Base-by-base conservation (phyloP, 257 asterid species). In the Solanum habrochaites region DNA sequence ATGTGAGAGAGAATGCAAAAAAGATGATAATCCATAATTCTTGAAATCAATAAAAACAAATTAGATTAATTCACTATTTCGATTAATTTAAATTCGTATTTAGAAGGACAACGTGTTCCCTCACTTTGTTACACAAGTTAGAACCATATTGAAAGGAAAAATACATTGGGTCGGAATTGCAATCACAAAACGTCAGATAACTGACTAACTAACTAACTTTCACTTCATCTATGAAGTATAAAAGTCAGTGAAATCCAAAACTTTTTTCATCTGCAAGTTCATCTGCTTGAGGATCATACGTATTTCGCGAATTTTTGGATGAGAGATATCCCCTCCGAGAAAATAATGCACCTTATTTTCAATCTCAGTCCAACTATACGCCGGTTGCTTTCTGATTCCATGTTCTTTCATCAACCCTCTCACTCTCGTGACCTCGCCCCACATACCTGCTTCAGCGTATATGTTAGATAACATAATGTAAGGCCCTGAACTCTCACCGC, bases 321-420 rank as follows among this genome's bases (percentile, higher is more conserved):
- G 87, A 83, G 87, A 83, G 21, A 43, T 27, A 83, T 87, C 89
- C 45, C 85, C 89, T 83, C 85, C 89, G 32, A 71, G 80, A 42
- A 87, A 83, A 66, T 14, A 56, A 73, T 83, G 89, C 11, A 87
- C 85, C 52, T 83, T 64, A 29, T 62, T 87, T 58, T 49, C 85
- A 8, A 73, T 37, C 82, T 87, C 89, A 2, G 70, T 87, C 89
- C 89, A 87, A 87, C 89, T 87, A 62, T 77, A 87, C 25, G 87
- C 87, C 20, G 87, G 87, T 52, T 87, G 86, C 71, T 85, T 88
- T 80, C 62, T 85, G 11, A 88, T 42, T 0, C 88, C 88, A 77
- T 82, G 73, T 49, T 70, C 83, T 80, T 85, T 81, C 90, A 88
- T 88, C 86, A 82, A 64, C 4, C 86, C 86, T 81, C 90, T 85